These are phyloP conservation scores for Arachnomyces sp. DNA, from an alignment of 2,329 filamentous ascomycete species.

Conservation along the genomic window DNA sequence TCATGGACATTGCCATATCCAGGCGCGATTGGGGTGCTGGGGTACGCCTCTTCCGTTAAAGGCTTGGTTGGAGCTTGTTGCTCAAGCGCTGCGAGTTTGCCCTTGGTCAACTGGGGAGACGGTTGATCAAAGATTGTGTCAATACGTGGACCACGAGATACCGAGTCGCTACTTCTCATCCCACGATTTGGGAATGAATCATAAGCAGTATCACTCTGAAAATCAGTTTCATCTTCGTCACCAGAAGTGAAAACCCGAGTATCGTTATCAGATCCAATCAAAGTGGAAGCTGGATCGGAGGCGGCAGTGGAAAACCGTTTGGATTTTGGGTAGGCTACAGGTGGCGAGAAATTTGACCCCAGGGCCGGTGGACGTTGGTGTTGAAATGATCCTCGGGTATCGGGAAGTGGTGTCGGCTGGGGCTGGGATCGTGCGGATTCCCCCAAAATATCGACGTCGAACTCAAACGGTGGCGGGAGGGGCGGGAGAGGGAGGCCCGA, in stretches of 20 bases:
- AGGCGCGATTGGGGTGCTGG: too few species aligned
- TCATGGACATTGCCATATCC: too few species aligned
- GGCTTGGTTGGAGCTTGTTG: constrained; percentile 34
- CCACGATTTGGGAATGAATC: constrained; percentile 56
- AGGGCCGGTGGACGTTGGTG: too few species aligned
- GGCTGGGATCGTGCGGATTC: too few species aligned
- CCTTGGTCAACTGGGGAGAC: constrained; percentile 32
- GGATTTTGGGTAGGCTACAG: constrained; percentile 11
- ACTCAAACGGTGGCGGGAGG: background rate
- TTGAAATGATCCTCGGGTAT: too few species aligned
- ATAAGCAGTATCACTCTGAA: constrained; percentile 55
- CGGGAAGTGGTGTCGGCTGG: too few species aligned
- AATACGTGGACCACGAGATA: constrained; percentile 50
- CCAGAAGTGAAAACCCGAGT: constrained; percentile 49
- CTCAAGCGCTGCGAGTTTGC: constrained; percentile 38
- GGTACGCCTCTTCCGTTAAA: too few species aligned
- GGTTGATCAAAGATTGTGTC: constrained; percentile 58
- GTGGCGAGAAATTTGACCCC: too few species aligned
- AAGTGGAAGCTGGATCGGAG: constrained; percentile 53
- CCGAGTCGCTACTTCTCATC: constrained; percentile 47
- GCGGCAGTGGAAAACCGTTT: constrained; percentile 50
- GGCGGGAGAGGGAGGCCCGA: constrained; percentile 3
- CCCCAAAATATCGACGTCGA: too few species aligned
- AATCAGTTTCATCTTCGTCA: constrained; percentile 56
- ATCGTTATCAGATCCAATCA: constrained; percentile 55